A percentile compares a stretch with the other conserved stretches of the same genome.
Evolutionary conservation across 2,329 filamentous ascomycete genomes (phyloP).

Genomic region (Knoxdaviesia capensis): DNA sequence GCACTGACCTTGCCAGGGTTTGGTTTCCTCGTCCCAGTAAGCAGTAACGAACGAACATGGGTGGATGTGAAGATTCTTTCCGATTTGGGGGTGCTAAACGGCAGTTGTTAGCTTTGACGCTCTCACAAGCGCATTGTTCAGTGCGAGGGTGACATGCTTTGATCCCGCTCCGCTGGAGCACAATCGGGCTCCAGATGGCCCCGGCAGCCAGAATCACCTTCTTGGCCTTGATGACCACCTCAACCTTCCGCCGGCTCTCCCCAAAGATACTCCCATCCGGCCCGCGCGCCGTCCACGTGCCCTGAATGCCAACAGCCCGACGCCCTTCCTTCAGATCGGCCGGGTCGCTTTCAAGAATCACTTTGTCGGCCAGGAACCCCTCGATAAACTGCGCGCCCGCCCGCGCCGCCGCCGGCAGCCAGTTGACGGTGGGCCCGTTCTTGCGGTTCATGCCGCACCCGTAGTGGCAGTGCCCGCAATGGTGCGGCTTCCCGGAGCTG

Average conservation of each 20-base stretch:
- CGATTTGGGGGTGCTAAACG: constrained; percentile 53
- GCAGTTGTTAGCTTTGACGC: constrained; percentile 6
- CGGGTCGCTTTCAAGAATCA: constrained; percentile 38
- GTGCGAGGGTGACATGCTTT: constrained; percentile 21
- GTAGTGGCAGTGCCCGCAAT: constrained; percentile 45
- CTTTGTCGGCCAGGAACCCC: constrained; percentile 51
- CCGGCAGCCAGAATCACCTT: constrained; percentile 65
- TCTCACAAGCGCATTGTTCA: background rate
- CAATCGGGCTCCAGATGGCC: constrained; percentile 53
- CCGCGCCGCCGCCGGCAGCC: constrained; percentile 57
- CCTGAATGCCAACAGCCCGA: constrained; percentile 56
- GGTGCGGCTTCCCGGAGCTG: constrained; percentile 50
- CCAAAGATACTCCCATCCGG: constrained; percentile 12
- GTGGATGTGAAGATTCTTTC: constrained; percentile 64
- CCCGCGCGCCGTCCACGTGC: constrained; percentile 19
- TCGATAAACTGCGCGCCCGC: constrained; percentile 70
- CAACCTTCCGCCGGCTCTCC: constrained; percentile 25
- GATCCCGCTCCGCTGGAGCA: constrained; percentile 61
- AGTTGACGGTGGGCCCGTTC: constrained; percentile 57
- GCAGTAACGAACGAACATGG: constrained; percentile 41
- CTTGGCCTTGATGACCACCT: constrained; percentile 56
- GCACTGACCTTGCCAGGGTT: constrained; percentile 40
- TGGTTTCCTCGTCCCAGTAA: constrained; percentile 48
- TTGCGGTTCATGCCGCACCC: constrained; percentile 52
- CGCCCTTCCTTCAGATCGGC: constrained; percentile 15